Base-by-base conservation (phyloP, 345 rosid genomes). In the Ailanthus altissimus region DNA sequence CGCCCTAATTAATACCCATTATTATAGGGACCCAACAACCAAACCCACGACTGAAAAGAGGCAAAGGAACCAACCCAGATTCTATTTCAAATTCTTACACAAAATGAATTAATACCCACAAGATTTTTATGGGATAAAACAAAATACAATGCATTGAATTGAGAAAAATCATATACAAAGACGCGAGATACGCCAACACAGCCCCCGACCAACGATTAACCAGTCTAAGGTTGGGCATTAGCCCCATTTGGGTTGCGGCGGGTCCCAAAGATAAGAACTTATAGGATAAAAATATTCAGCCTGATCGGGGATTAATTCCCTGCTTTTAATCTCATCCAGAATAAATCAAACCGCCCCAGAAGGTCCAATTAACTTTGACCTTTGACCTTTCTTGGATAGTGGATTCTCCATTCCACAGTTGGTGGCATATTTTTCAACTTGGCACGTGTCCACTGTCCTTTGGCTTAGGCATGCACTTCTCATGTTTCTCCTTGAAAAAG, bases 341-440 rank as follows among this genome's bases (percentile, higher is more conserved):
- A 84, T 82, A 79, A 74, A 81, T 82, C 83, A 1, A 49, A 77
- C 81, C 81, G 83, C 57, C 62, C 62, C 46, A 64, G 26, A 63
- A 43, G 58, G 81, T 77, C 32, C 81, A 58, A 63, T 69, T 49
- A 0, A 43, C 42, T 54, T 73, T 75, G 56, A 64, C 79, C 61
- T 64, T 38, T 69, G 21, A 49, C 46, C 42, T 4, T 18, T 6
- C 9, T 23, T 13, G 18, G 2, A 9, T 50, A 18, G 58, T 50
- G 43, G 58, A 18, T 75, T 56, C 65, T 32, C 2, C n/a, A 23
- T 38, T 51, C 51, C 16, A 68, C 72, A 16, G 16, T 10, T 16
- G 23, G 49, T 11, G 32, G 68, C 47, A 4, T n/a, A n/a, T n/a
- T 10, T 59, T 8, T 42, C 23, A 58, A 60, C 26, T 77, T 5